phyloP scores from a whole-genome alignment of 2,329 filamentous ascomycete species.

The Aspergillus intermedius region DNA sequence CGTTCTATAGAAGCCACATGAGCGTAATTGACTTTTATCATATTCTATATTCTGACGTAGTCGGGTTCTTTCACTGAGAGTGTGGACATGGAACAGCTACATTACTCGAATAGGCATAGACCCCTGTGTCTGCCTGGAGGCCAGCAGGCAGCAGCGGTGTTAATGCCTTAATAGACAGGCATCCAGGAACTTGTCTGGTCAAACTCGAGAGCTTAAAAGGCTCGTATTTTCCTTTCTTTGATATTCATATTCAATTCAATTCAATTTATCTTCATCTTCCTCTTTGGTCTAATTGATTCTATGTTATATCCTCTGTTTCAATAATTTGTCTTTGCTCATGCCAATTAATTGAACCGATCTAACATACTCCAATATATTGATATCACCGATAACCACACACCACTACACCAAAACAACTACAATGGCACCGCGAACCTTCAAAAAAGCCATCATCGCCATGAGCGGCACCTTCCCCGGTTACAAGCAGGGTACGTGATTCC shows the following conservation, averaged over 20 bases:
- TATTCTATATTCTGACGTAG: neutral
- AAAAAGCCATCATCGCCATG: constrained; percentile 43
- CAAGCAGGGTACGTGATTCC: constrained; percentile 41
- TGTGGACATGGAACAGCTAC: too few relatives aligned
- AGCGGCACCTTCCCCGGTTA: constrained; percentile 55
- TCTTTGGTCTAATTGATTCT: too few relatives aligned
- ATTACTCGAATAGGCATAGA: neutral
- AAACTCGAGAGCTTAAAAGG: too few relatives aligned
- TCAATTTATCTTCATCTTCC: too few relatives aligned
- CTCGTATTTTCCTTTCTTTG: too few relatives aligned
- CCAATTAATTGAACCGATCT: too few relatives aligned
- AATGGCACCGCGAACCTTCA: constrained; percentile 24
- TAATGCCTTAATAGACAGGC: neutral
- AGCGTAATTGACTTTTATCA: neutral
- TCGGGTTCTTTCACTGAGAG: too few relatives aligned
- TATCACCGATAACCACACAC: too few relatives aligned
- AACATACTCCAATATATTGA: too few relatives aligned
- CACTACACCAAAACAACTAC: neutral
- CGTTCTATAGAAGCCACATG: neutral
- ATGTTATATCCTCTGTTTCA: too few relatives aligned
- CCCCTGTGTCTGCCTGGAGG: neutral
- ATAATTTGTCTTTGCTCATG: too few relatives aligned
- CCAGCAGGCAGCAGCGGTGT: neutral
- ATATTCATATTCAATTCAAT: too few relatives aligned
- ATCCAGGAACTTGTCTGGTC: neutral